phyloP scores from a whole-genome alignment of 2,329 filamentous ascomycete genomes.

The Zymoseptoria ardabiliae region DNA sequence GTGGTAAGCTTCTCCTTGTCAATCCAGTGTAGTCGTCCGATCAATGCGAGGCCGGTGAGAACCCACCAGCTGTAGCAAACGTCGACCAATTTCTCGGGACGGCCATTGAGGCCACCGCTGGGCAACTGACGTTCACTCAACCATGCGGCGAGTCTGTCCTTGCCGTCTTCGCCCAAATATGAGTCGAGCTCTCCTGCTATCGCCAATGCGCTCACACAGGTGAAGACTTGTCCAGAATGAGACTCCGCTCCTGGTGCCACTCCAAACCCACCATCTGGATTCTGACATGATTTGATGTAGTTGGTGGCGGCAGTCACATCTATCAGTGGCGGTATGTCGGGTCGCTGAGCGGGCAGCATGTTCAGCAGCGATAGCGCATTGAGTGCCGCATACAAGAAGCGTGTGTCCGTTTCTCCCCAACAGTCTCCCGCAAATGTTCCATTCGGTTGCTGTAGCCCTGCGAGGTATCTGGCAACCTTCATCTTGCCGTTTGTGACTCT shows the following conservation, averaged over 20 bases:
- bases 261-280: conserved; percentile 92
- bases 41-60: conserved; percentile 81
- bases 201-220: conserved; percentile 77
- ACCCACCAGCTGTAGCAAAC: conserved; percentile 99
- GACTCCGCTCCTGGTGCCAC: conserved; percentile 85
- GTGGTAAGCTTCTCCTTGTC: conserved; percentile 67
- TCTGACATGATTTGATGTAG: conserved; percentile 74
- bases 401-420: conserved; percentile 93
- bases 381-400: conserved; percentile 85
- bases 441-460: conserved; percentile 67
- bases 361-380: conserved; percentile 81
- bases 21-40: conserved; percentile 85
- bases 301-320: conserved; percentile 73
- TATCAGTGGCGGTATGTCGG: conserved; percentile 43
- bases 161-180: conserved; percentile 55
- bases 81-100: conserved; percentile 91
- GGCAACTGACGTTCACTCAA: conserved; percentile 86
- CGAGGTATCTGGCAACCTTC: conserved; percentile 74
- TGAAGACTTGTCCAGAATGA: conserved; percentile 92
- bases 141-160: conserved; percentile 78
- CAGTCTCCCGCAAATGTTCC: conserved; percentile 91
- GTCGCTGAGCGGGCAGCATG: conserved; percentile 47
- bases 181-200: conserved; percentile 73
- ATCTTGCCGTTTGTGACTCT: conserved; percentile 59
- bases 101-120: conserved; percentile 82